Conservation (phyloP, 352 stramenopile genomes). For the Sclerospora graminicola region DNA sequence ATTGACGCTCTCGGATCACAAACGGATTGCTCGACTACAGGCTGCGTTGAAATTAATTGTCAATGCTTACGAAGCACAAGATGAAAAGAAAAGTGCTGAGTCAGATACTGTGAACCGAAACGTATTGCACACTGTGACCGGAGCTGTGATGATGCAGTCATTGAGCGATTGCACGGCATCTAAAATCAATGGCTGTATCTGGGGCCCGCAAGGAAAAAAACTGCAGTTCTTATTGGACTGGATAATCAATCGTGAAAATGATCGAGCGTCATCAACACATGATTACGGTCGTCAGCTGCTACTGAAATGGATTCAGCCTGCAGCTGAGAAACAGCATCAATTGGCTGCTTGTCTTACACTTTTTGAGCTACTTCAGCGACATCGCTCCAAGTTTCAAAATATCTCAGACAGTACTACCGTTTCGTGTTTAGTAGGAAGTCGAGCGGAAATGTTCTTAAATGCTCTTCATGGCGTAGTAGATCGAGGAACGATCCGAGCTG, state of each 20-base stretch:
- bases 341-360: slow-evolving; percentile 41
- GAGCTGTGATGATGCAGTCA: slow-evolving; percentile 29
- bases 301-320: slow-evolving; percentile 20
- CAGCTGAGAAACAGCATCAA: slow-evolving; percentile 35
- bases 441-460: slow-evolving; percentile 7
- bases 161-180: slow-evolving; percentile 31
- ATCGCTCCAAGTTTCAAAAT: slow-evolving; percentile 8
- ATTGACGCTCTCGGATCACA: slow-evolving; percentile 44
- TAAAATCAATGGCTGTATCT: slow-evolving; percentile 48
- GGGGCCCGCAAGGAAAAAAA: slow-evolving; percentile 36
- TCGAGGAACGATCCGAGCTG: slow-evolving; percentile 7
- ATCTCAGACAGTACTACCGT: neutral
- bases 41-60: slow-evolving; percentile 19
- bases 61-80: slow-evolving; percentile 8
- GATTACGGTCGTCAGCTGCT: slow-evolving; percentile 26
- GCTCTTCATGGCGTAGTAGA: slow-evolving; percentile 12
- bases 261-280: neutral
- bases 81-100: neutral
- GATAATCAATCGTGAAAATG: slow-evolving; percentile 21
- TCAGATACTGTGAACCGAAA: slow-evolving; percentile 17
- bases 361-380: slow-evolving; percentile 49
- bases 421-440: slow-evolving; percentile 4
- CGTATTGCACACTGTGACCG: slow-evolving; percentile 31
- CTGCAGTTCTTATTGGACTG: slow-evolving; percentile 40
- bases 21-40: slow-evolving; percentile 43